Evolutionary conservation across 768 basidiomycete genomes (phyloP), one percentile per base, ranked within the genome.

Genomic region (Podaxis rugospora): DNA sequence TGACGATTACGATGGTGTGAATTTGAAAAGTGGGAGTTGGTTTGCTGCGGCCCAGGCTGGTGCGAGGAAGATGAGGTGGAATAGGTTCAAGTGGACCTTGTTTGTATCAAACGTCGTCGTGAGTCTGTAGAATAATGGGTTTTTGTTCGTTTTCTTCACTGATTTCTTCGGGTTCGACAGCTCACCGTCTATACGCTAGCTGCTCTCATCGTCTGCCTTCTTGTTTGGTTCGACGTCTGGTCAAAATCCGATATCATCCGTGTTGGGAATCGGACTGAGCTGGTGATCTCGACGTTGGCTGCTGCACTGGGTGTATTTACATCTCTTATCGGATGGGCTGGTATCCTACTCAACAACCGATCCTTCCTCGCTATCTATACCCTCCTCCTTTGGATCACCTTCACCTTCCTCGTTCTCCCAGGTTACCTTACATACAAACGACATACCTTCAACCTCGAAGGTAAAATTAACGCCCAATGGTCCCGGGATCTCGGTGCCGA

Each of bases 261-360:
- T 21, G 84, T 86, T 3, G 89, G 84, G 3, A 92, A 92, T 73
- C 75, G 71, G 51, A 66, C 80, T 10, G 89, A 90, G 70, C 82
- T 92, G 63, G 75, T 88, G 69, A 71, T 90, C 53, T 90, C 89
- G 36, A 92, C 90, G 18, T 68, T 86, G 50, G 89, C 87, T 2
- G 84, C 87, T 1, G 67, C 76, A 10, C 63, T 85, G 6, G 86
- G 82, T 56, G 68, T 89, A 36, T 69, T 89, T 65, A 89, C 89
- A 35, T 82, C 89, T 18, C 66, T 90, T 57, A 74, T 92, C 68
- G 91, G 91, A 52, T 91, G 86, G 82, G 80, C 90, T 23, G 91
- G 91, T 32, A 84, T 92, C 69, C 75, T 93, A 27, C 83, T 92
- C 68, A 93, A 93, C 79, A 90, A 91, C 70, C 89, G 91, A 62